Evolutionary conservation across 2,329 filamentous ascomycete genomes (phyloP).

Genomic region (Fusarium nanum): DNA sequence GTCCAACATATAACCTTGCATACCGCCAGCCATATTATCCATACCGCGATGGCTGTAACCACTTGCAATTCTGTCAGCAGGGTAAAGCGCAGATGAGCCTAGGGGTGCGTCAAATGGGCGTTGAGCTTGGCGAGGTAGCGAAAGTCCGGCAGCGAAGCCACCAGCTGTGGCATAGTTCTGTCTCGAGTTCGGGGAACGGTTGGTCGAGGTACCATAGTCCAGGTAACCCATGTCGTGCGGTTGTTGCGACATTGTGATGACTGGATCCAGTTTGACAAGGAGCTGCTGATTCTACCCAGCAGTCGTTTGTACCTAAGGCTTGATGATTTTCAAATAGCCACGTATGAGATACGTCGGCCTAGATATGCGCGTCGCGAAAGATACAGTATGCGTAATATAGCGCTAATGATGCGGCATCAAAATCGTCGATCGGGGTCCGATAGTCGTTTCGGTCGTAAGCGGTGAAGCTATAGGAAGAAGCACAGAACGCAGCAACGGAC

Average conservation of each 20-base stretch:
- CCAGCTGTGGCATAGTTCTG: slow-evolving; percentile 62
- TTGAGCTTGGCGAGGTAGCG: slow-evolving; percentile 66
- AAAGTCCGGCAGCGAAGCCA: slow-evolving; percentile 64
- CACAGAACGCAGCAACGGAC: slow-evolving; percentile 11
- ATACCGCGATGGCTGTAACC: slow-evolving; percentile 69
- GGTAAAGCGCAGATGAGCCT: slow-evolving; percentile 73
- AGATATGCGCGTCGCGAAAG: slow-evolving; percentile 13
- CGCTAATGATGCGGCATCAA: slow-evolving; percentile 42
- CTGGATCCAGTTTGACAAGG: slow-evolving; percentile 37
- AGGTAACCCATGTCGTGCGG: slow-evolving; percentile 75
- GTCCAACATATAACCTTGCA: slow-evolving; percentile 67
- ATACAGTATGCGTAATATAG: slow-evolving; percentile 25
- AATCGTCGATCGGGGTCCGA: slow-evolving; percentile 34
- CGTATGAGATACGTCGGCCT: slow-evolving; percentile 9
- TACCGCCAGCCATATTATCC: slow-evolving; percentile 57
- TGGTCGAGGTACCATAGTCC: slow-evolving; percentile 70
- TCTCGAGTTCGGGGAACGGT: slow-evolving; percentile 75
- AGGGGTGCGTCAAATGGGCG: slow-evolving; percentile 82
- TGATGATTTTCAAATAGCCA: slow-evolving; percentile 8
- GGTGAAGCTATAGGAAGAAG: slow-evolving; percentile 28
- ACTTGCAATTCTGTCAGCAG: slow-evolving; percentile 73
- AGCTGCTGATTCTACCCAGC: slow-evolving; percentile 43
- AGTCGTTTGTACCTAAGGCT: slow-evolving; percentile 3
- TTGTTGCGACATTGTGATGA: slow-evolving; percentile 59
- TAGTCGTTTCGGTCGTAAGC: slow-evolving; percentile 42